These are phyloP conservation scores for Xylaria sp. DNA, from an alignment of 495 filamentous ascomycete genomes.

Conservation along the genomic window DNA sequence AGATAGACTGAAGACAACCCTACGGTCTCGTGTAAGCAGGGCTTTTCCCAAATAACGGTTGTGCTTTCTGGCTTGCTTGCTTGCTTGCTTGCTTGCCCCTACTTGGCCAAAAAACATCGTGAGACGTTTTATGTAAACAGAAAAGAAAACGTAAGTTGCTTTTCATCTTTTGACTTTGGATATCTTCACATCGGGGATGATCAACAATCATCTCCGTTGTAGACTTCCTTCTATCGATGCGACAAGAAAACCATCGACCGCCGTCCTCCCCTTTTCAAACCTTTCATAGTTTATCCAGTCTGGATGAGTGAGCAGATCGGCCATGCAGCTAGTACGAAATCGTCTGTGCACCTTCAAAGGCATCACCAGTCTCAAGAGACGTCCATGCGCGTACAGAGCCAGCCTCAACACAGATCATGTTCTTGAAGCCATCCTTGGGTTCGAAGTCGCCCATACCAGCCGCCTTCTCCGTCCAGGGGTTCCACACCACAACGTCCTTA, in stretches of 20 bases:
- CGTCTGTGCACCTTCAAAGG: slow-evolving; percentile 88
- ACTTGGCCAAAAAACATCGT: background rate
- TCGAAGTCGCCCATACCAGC: slow-evolving; percentile 84
- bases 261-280: background rate
- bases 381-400: slow-evolving; percentile 83
- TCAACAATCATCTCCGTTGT: background rate
- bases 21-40: background rate
- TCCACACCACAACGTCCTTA: slow-evolving; percentile 92
- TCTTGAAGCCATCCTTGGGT: slow-evolving; percentile 85
- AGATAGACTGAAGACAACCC: background rate
- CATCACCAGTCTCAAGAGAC: slow-evolving; percentile 82
- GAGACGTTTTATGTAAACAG: background rate
- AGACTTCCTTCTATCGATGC: background rate
- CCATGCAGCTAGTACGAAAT: slow-evolving; percentile 51
- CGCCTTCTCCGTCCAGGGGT: slow-evolving; percentile 90
- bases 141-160: slow-evolving; percentile 4
- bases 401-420: slow-evolving; percentile 94
- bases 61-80: no score
- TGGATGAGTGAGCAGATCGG: background rate
- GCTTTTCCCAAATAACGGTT: background rate
- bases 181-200: background rate
- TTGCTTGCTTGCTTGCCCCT: background rate
- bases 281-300: slow-evolving; percentile 21
- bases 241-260: background rate
- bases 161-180: background rate